Conservation (phyloP, 768 basidiomycete species). For the Tephrocybe rancida region DNA sequence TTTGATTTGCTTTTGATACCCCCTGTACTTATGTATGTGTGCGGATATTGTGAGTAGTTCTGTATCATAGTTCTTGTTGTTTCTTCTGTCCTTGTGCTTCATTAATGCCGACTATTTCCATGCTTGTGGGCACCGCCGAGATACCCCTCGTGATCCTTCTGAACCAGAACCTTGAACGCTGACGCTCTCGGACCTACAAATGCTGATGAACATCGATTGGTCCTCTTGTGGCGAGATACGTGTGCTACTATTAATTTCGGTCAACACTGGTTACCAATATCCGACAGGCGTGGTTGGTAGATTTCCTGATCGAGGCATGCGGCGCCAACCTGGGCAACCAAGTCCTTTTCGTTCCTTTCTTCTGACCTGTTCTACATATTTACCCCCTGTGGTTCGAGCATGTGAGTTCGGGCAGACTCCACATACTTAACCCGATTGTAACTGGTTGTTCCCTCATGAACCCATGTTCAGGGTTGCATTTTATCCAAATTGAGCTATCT, state of each 20-base stretch:
- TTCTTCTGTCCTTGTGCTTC: too few relatives aligned
- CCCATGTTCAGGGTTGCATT: constrained; percentile 8
- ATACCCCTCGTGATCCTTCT: neutral
- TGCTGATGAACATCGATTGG: neutral
- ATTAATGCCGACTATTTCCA: too few relatives aligned
- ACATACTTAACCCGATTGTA: neutral
- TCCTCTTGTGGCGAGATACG: neutral
- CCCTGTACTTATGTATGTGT: too few relatives aligned
- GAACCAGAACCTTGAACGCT: neutral
- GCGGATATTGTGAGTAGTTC: too few relatives aligned
- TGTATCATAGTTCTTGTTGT: too few relatives aligned
- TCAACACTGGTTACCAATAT: neutral
- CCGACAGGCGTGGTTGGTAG: constrained; percentile 14
- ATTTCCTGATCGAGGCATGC: constrained; percentile 10
- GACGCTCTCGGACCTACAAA: too few relatives aligned
- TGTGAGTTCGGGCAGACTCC: constrained; percentile 4
- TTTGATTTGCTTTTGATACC: neutral
- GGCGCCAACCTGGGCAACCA: neutral
- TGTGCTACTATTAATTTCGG: neutral
- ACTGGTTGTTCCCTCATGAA: constrained; percentile 11
- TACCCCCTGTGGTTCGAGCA: neutral
- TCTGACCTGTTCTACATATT: neutral
- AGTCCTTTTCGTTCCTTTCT: neutral
- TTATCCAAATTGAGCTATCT: neutral
- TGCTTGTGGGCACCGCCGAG: too few relatives aligned